Evolutionary conservation across 306 rosid species (phyloP), one percentile per base, ranked within the genome.

Genomic region (Nissolia schottii): DNA sequence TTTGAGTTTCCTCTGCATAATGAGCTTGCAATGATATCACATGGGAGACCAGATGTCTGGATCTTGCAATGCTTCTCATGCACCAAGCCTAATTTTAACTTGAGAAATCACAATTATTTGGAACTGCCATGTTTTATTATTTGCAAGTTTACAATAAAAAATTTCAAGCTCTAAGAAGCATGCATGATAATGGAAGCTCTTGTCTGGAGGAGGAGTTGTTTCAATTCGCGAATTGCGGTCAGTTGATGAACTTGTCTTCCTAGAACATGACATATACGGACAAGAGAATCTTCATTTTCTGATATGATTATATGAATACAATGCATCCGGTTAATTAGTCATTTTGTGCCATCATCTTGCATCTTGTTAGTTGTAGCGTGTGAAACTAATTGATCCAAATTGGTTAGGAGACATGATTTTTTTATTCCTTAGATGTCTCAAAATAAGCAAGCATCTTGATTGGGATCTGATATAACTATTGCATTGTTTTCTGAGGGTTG

Each of bases 11-110:
- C 63, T 22, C 49, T 69, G 56, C 68, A 45, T 45, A 16, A 5
- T 71, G 76, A 71, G 34, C 59, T 4, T 66, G 24, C 46, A 20
- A 22, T 14, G 53, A 40, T 7, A 19, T 32, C 15, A 68, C 8
- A 53, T 35, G 38, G 75, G 64, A 53, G 70, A 60, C 51, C 59
- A 7, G 12, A 29, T 72, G 69, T 62, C 32, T 58, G 24, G 67
- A 31, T 3, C 28, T 46, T 43, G 19, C 64, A 75, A 43, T 75
- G 84, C 24, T 76, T 79, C 40, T n/a, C 29, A 22, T 64, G 32
- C 24, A 46, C 45, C 48, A 8, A 27, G 46, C 77, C 20, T 23
- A 35, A 10, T 35, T 9, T 35, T 2, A 35, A 35, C 13, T 35
- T 35, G 41, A 1, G 14, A 35, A 7, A 15, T 40, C 29, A 27